These are phyloP conservation scores for Papiliotrema terrestris DNA, from an alignment of 1,284 basidiomycete genomes.

Conservation along the genomic window DNA sequence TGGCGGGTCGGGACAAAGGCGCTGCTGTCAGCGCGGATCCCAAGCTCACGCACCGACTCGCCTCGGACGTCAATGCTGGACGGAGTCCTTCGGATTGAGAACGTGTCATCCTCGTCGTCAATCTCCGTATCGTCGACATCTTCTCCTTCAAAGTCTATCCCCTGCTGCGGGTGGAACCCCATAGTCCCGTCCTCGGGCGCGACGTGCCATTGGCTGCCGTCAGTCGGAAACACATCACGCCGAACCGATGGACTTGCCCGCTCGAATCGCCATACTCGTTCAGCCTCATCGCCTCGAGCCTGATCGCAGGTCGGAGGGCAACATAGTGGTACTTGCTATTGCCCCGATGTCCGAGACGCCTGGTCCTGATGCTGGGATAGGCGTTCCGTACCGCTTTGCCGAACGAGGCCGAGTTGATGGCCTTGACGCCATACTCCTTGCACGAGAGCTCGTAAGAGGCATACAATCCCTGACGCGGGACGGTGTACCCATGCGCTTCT, in stretches of 20 bases:
- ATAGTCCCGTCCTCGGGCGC: slow-evolving; percentile 21
- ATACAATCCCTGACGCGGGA: slow-evolving; percentile 82
- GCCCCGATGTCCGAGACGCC: slow-evolving; percentile 81
- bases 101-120: slow-evolving; percentile 18
- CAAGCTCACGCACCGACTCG: not conserved
- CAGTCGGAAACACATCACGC: not conserved
- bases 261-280: slow-evolving; percentile 69
- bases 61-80: not conserved
- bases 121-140: slow-evolving; percentile 20
- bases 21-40: not conserved
- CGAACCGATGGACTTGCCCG: slow-evolving; percentile 16
- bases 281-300: slow-evolving; percentile 80
- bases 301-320: slow-evolving; percentile 73
- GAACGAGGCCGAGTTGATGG: slow-evolving; percentile 89
- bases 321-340: slow-evolving; percentile 57
- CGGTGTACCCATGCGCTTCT: slow-evolving; percentile 24
- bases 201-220: slow-evolving; percentile 21
- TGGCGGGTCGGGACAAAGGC: not conserved
- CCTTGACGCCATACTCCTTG: slow-evolving; percentile 49
- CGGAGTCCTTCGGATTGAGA: not conserved
- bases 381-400: slow-evolving; percentile 89
- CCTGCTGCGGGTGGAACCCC: slow-evolving; percentile 10
- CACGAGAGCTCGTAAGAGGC: slow-evolving; percentile 86
- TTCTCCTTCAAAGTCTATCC: slow-evolving; percentile 12
- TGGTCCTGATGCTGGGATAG: slow-evolving; percentile 89